phyloP scores from a whole-genome alignment of 352 stramenopile species.

The Globisporangium viniferum region DNA sequence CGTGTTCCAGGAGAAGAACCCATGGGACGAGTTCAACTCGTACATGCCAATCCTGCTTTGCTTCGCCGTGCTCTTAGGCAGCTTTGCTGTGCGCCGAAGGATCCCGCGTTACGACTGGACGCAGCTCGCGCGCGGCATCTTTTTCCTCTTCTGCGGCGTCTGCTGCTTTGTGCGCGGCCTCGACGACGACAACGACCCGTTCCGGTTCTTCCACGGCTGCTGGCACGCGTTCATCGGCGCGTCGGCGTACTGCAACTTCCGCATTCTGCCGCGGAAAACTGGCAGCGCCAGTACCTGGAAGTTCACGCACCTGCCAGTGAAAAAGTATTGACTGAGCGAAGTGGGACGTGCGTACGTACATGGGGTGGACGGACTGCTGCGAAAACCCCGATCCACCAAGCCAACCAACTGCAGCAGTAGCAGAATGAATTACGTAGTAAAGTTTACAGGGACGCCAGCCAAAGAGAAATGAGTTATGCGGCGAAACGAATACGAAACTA shows the following conservation, averaged over 20 bases:
- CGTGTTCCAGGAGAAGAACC: constrained; percentile 74
- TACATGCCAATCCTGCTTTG: constrained; percentile 41
- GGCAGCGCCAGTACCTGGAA: background rate
- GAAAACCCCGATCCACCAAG: background rate
- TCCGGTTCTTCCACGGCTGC: constrained; percentile 80
- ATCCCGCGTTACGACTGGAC: constrained; percentile 54
- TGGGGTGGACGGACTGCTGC: background rate
- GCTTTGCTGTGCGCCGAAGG: constrained; percentile 33
- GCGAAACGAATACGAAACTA: background rate
- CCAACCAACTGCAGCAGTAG: background rate
- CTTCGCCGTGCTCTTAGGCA: constrained; percentile 41
- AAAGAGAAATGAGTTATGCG: background rate
- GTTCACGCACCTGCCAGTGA: constrained; percentile 32
- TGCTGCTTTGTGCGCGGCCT: constrained; percentile 60
- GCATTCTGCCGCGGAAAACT: constrained; percentile 39
- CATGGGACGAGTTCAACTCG: constrained; percentile 66
- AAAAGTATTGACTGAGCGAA: constrained; percentile 19
- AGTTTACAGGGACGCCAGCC: background rate
- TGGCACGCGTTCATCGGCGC: constrained; percentile 76
- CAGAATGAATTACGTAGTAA: background rate
- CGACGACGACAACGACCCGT: constrained; percentile 71
- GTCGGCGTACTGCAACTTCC: constrained; percentile 71
- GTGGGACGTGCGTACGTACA: too few species aligned
- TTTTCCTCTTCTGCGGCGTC: constrained; percentile 46
- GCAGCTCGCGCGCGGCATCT: constrained; percentile 43